Evolutionary conservation across 352 stramenopile species (phyloP), one percentile per base, ranked within the genome.

Genomic region (Pythium aristosporum): DNA sequence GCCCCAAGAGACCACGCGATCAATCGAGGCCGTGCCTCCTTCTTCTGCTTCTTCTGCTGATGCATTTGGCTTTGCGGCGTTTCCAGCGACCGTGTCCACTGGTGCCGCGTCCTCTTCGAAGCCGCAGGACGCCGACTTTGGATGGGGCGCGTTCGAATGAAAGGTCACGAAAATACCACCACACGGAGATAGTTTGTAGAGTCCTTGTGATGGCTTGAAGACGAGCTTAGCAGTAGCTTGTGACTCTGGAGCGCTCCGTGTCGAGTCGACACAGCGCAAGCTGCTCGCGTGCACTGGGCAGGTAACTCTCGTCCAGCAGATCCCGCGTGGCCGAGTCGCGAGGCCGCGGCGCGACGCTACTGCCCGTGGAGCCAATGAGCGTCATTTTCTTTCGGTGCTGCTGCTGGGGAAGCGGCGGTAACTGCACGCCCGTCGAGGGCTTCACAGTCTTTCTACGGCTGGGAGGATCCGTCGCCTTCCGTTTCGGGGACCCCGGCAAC

Each of bases 281-380:
- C 53, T 89, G 78, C 46, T 89, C 83, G 46, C 83, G 85, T 4
- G 60, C 71, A 15, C 70, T 78, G 9, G 79, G 77, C 6, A 92
- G 55, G 57, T 85, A 86, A 16, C 61, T 69, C 36, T 90, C 81
- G 55, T 92, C 77, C 28, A 91, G 80, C 36, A 88, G 66, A 16
- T 88, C 72, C 15, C 75, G 68, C 56, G 82, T 50, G 3, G 65
- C 63, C 48, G 77, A 67, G 32, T 67, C 44, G 10, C 51, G 60
- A 39, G 34, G 34, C 7, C 39, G 47, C 5, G 50, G 21, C 5
- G 55, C 20, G 5, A 34, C 0, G 15, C 6, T 46, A 13, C 39
- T 43, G 30, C 44, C 63, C 49, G 21, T 67, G 2, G 53, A 55
- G 32, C 51, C 61, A 5, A 58, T 61, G 15, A 62, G 58, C 48